Evolutionary conservation across 192 early-diverging fungal genomes (phyloP).

Genomic region (Phlyctochytrium bullatum): DNA sequence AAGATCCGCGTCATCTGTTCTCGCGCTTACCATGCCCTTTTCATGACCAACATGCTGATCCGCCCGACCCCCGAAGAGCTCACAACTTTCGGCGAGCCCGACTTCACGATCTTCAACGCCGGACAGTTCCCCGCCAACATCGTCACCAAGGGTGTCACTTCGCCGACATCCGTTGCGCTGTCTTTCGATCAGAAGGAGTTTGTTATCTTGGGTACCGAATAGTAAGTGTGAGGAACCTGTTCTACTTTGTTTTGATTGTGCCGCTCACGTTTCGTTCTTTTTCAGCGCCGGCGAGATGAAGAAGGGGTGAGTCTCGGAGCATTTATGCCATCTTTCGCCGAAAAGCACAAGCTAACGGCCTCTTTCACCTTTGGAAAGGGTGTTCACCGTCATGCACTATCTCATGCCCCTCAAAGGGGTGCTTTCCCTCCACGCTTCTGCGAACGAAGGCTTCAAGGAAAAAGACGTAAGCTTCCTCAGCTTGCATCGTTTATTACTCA

Average conservation of each 20-base stretch:
- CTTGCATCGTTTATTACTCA: conserved; percentile 10
- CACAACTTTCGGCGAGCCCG: conserved; percentile 80
- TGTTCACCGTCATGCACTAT: conserved; percentile 97
- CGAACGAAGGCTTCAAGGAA: conserved; percentile 68
- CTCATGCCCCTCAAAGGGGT: conserved; percentile 84
- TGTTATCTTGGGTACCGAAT: conserved; percentile 93
- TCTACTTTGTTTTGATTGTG: neutral
- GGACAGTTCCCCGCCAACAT: conserved; percentile 78
- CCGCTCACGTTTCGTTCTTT: neutral
- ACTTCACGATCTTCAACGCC: conserved; percentile 92
- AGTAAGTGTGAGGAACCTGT: no score
- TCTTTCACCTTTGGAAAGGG: conserved; percentile 6
- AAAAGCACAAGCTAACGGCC: neutral
- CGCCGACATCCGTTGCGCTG: conserved; percentile 79
- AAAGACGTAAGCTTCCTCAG: conserved; percentile 10
- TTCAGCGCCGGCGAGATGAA: no score
- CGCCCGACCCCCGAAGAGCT: conserved; percentile 82
- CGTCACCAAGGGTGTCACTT: conserved; percentile 80
- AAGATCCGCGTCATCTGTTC: conserved; percentile 88
- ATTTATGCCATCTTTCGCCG: neutral
- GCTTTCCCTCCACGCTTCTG: conserved; percentile 81
- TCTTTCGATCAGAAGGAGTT: conserved; percentile 84
- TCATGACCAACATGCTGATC: conserved; percentile 98
- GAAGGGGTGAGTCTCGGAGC: conserved; percentile 69
- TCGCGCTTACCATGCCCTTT: conserved; percentile 87